These are phyloP conservation scores for Vanilla planifolia DNA, from an alignment of 106 monocot species.

Conservation along the genomic window DNA sequence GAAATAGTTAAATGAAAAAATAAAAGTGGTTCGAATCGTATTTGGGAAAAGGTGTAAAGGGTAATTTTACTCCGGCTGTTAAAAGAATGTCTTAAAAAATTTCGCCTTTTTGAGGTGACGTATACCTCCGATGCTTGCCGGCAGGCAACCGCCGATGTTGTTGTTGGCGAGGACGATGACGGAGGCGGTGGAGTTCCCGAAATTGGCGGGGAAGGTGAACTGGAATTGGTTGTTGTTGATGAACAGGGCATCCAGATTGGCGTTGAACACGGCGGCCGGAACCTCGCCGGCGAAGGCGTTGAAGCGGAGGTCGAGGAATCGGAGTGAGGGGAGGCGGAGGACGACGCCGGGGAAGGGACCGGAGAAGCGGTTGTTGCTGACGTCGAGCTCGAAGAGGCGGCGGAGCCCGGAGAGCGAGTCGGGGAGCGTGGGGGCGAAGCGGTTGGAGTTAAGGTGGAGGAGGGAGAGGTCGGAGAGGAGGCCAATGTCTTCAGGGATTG, in stretches of 20 bases:
- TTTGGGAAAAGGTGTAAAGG: no score
- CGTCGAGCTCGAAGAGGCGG: conserved; percentile 38
- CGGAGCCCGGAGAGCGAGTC: conserved; percentile 16
- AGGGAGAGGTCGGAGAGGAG: conserved; percentile 41
- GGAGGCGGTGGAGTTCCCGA: conserved; percentile 28
- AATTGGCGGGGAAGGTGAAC: conserved; percentile 17
- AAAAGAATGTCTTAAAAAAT: no score
- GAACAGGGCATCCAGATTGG: conserved; percentile 28
- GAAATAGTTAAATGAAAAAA: no score
- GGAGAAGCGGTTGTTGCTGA: conserved; percentile 37
- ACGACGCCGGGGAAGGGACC: conserved; percentile 31
- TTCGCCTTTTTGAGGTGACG: no score
- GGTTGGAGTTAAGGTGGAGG: conserved; percentile 57
- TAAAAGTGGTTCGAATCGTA: no score
- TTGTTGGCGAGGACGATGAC: conserved; percentile 40
- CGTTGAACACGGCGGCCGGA: not conserved
- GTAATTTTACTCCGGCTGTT: no score
- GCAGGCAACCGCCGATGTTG: conserved; percentile 30
- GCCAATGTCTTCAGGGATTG: conserved; percentile 27
- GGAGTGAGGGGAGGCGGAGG: conserved; percentile 22
- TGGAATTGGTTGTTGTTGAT: conserved; percentile 28
- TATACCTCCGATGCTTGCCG: conserved; percentile 28
- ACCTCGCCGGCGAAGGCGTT: conserved; percentile 22
- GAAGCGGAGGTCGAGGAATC: conserved; percentile 32
- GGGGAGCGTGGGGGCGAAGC: conserved; percentile 23